Base-by-base conservation (phyloP, 768 basidiomycete species). In the Sutorius australiensis region DNA sequence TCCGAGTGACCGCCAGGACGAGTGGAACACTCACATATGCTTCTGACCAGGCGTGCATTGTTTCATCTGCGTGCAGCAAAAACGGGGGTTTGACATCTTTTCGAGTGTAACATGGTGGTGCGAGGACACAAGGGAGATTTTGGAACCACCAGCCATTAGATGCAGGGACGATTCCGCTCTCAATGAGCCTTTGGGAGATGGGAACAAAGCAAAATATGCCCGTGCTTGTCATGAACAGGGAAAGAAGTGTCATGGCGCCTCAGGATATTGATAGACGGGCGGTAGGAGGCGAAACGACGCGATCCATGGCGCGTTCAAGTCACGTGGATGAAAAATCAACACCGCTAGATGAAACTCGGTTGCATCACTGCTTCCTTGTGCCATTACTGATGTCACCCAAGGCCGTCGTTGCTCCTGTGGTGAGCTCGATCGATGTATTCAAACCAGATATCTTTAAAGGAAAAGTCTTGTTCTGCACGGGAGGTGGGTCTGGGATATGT, bases 401-500 rank as follows among this genome's bases (percentile, higher is more conserved):
- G 54, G 63, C 67, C 21, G 70, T 79, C 47, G 68, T 77, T 27
- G 70, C 74, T 24, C 79, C 85, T 0, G 64, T 78, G 17, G 72
- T 73, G 28, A 72, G 75, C 54, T 89, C 87, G 0, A 78, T 76
- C 0, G 62, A 79, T 38, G 73, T 89, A 50, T 98, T 95, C 79
- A 85, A 82, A 60, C 64, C 73, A 2, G 86, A 89, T 58, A 77
- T 98, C 30, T 95, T 95, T 82, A 82, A 84, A 57, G 92, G 89
- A 55, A 97, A 95, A 67, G 91, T 95, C 19, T 74, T 91, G 5
- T 89, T 92, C 72, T 92, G 88, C 72, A 95, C 93, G 0, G 94
- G 93, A 34, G 94, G 92, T 14, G 89, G 89, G 2, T 90, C 90
- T 53, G 95, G 95, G 14, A 98, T 99, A 72, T 92, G 94, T 74